Percentiles rank a stretch among this genome's conserved stretches.
Conservation (phyloP, 257 asterid species). For the Jacaranda copaia region DNA sequence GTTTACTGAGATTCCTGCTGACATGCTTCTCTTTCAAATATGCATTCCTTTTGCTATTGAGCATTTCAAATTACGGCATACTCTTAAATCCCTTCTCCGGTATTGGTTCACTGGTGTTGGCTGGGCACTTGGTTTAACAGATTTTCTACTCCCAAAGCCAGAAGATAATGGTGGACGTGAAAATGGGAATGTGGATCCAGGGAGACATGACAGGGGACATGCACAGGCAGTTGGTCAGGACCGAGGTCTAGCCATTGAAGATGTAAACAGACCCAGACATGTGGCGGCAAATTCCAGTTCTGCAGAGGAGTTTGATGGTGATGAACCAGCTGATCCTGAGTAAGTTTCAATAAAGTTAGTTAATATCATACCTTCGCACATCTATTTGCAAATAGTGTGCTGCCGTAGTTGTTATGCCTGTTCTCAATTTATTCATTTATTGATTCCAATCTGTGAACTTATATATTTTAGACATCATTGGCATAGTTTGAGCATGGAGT, state of each 20-base stretch:
- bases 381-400: not conserved
- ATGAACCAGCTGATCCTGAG: slow-evolving; percentile 79
- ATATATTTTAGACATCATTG: not conserved
- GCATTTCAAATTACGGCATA: slow-evolving; percentile 91
- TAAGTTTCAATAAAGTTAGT: slow-evolving; percentile 53
- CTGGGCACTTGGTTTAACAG: slow-evolving; percentile 92
- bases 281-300: slow-evolving; percentile 49
- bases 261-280: slow-evolving; percentile 63
- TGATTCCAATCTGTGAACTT: not conserved
- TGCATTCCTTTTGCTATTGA: slow-evolving; percentile 98
- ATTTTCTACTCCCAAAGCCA: slow-evolving; percentile 86
- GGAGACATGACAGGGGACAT: slow-evolving; percentile 74
- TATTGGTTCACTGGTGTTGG: slow-evolving; percentile 99
- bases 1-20: slow-evolving; percentile 97
- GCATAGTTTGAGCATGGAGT: not conserved
- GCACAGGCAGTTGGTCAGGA: slow-evolving; percentile 68
- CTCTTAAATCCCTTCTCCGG: slow-evolving; percentile 87
- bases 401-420: not conserved
- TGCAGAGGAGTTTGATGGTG: slow-evolving; percentile 64
- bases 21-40: slow-evolving; percentile 98
- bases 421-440: not conserved
- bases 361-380: not conserved
- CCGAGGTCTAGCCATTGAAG: slow-evolving; percentile 62
- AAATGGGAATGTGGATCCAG: slow-evolving; percentile 73
- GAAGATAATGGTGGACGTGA: slow-evolving; percentile 84